These are phyloP conservation scores for Babesia ovata DNA, from an alignment of 169 alveolate genomes.

Conservation along the genomic window DNA sequence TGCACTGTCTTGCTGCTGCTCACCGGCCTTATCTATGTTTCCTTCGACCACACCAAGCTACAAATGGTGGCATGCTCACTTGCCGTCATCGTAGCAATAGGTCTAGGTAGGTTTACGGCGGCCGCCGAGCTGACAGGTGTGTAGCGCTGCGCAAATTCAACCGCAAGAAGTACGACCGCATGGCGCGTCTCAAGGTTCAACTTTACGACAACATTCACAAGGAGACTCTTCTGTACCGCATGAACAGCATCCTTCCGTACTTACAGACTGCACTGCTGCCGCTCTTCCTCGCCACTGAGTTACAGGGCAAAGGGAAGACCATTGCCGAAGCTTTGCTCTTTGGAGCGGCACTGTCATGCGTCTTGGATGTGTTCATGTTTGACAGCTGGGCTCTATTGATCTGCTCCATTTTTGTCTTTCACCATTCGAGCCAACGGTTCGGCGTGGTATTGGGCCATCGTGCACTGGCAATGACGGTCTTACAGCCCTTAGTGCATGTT, in stretches of 20 bases:
- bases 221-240: neutral
- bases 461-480: neutral
- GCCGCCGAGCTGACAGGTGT: neutral
- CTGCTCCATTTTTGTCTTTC: neutral
- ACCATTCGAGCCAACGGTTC: neutral
- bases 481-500: constrained; percentile 2
- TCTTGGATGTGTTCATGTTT: neutral
- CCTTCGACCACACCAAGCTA: neutral
- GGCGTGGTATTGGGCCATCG: neutral
- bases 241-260: constrained; percentile 19
- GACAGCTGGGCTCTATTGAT: constrained; percentile 1
- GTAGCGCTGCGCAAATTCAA: constrained; percentile 15
- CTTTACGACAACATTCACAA: neutral
- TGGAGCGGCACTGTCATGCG: constrained; percentile 22
- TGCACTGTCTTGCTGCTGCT: constrained; percentile 11
- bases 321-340: constrained; percentile 12
- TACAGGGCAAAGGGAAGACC: neutral
- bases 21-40: neutral
- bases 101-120: constrained; percentile 9
- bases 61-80: neutral
- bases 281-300: constrained; percentile 8
- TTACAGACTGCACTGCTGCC: constrained; percentile 12
- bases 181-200: constrained; percentile 1
- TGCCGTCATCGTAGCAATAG: neutral
- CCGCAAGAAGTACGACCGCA: constrained; percentile 24